Base-by-base conservation (phyloP, 805 yeast genomes). In the Kodamaea kakaduensis region DNA sequence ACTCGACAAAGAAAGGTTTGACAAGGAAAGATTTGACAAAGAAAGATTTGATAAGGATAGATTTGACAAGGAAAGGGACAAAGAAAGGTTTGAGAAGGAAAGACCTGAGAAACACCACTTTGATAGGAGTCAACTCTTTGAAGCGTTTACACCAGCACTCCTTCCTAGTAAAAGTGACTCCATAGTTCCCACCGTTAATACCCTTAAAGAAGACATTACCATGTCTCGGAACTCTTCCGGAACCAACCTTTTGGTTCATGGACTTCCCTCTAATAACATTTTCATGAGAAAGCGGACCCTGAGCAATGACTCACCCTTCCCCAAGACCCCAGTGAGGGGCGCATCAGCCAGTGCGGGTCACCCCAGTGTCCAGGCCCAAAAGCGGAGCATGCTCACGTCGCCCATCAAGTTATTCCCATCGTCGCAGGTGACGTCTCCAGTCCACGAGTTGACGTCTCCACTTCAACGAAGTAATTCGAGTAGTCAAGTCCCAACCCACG, bases 201-300 rank as follows among this genome's bases (percentile, higher is more conserved):
- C 6, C 25, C 6, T 23, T 5, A 9, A 10, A 10, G 12, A 7
- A 9, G 6, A 8, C 6, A 13, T 10, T 23, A 13, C 25, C 8
- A 6, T 15, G 6, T 26, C 29, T 18, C 29, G 29, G 12, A 26
- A 16, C 19, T 26, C 29, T n/a, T 26, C 29, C 5, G 29, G 29
- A 5, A 26, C 29, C 9, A 26, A 26, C 29, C 29, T 26, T n/a
- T n/a, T 26, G 12, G 29, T 15, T 9, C 29, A 26, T 12, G 10
- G 29, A n/a, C 9, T 26, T 18, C 29, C 17, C 19, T 9, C 30
- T 27, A 38, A 38, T 30, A 37, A 37, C 23, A n/a, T 33, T 10
- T 41, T 41, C 17, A 32, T 37, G 39, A 23, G 44, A 20, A 36
- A 36, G 14, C 30, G 39, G 10, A 29, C 31, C 7, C 19, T 17